phyloP scores from a whole-genome alignment of 179 eudicot genomes.

The Beta corolliflora region DNA sequence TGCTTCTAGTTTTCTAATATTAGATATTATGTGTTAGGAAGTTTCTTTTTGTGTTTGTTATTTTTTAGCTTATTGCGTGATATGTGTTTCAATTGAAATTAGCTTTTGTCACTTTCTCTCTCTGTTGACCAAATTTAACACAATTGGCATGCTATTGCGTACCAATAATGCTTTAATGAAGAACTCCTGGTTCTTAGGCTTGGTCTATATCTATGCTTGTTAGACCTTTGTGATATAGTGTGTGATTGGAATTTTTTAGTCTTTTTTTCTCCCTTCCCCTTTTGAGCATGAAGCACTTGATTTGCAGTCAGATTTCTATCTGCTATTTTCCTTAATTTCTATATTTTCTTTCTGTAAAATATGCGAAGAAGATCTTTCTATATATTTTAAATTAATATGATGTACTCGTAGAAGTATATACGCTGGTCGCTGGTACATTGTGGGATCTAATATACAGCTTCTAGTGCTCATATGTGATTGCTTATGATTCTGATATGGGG shows the following conservation, averaged over 20 bases:
- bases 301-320: neutral
- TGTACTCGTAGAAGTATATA: neutral
- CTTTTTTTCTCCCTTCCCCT: too few species aligned
- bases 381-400: neutral
- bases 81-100: too few species aligned
- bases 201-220: too few species aligned
- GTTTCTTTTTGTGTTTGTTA: too few species aligned
- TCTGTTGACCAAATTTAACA: too few species aligned
- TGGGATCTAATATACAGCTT: conserved; percentile 1
- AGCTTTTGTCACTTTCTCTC: too few species aligned
- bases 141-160: neutral
- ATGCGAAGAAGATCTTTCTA: neutral
- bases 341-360: neutral
- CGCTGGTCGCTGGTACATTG: neutral
- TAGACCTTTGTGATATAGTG: too few species aligned
- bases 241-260: too few species aligned
- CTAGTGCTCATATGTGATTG: conserved; percentile 10
- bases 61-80: too few species aligned
- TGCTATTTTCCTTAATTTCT: neutral
- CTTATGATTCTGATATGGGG: conserved; percentile 9
- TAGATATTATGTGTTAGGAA: too few species aligned
- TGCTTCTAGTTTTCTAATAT: too few species aligned
- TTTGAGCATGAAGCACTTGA: neutral
- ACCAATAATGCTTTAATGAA: neutral
- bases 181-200: neutral